Conservation (phyloP, 306 rosid genomes). For the Glycine tomentella region DNA sequence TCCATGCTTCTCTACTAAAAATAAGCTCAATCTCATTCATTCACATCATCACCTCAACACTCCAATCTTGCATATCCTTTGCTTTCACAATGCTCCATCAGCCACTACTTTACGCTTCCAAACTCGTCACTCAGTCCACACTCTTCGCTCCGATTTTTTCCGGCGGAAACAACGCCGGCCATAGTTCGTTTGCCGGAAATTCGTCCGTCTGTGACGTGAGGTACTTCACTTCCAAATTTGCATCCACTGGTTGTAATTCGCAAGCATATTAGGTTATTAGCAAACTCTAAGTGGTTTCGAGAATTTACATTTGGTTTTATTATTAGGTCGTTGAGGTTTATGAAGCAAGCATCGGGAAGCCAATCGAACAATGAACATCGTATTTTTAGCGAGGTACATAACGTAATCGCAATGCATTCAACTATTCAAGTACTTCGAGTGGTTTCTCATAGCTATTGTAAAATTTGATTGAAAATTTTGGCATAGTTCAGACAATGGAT, state of each 20-base stretch:
- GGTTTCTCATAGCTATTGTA: slow-evolving; percentile 28
- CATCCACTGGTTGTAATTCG: neutral
- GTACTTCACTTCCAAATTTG: slow-evolving; percentile 50
- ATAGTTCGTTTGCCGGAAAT: slow-evolving; percentile 47
- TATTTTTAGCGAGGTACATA: slow-evolving; percentile 57
- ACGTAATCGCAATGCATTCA: slow-evolving; percentile 21
- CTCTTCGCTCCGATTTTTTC: slow-evolving; percentile 47
- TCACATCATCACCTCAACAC: neutral
- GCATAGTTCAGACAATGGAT: slow-evolving; percentile 72
- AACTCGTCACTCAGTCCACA: slow-evolving; percentile 49
- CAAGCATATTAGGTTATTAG: slow-evolving; percentile 22
- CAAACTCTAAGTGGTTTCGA: neutral
- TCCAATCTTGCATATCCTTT: neutral
- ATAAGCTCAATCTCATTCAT: neutral
- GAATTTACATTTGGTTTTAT: slow-evolving; percentile 7
- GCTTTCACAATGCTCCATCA: slow-evolving; percentile 60
- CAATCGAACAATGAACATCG: slow-evolving; percentile 46
- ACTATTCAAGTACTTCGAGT: neutral
- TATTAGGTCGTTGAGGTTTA: slow-evolving; percentile 63
- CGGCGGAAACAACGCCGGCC: slow-evolving; percentile 18
- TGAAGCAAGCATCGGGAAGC: slow-evolving; percentile 58
- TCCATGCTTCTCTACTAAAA: slow-evolving; percentile 6
- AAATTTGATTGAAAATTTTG: slow-evolving; percentile 55
- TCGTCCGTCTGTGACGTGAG: slow-evolving; percentile 47
- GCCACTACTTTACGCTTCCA: slow-evolving; percentile 58